Conservation (phyloP, 345 rosid species). For the Lepidium sativum region DNA sequence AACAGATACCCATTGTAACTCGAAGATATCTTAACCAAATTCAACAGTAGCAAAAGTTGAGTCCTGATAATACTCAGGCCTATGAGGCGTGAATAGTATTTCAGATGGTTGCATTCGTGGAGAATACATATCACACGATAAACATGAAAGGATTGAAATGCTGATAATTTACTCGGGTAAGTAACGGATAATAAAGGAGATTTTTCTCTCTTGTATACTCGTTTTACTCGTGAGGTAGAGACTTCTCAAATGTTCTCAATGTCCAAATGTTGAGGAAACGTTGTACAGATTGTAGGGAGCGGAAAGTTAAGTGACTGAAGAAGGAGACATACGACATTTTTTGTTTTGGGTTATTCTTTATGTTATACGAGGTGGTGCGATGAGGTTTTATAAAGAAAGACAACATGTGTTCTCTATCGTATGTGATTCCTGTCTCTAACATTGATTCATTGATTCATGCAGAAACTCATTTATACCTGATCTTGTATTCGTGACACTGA, state of each 20-base stretch:
- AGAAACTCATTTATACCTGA: neutral
- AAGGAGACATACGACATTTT: neutral
- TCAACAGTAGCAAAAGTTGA: slow-evolving; percentile 12
- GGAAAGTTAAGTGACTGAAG: neutral
- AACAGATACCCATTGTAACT: slow-evolving; percentile 35
- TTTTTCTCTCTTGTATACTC: neutral
- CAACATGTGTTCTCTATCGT: neutral
- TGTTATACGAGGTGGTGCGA: neutral
- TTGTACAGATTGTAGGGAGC: slow-evolving; percentile 12
- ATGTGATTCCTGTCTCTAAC: too few relatives aligned
- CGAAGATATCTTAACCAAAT: slow-evolving; percentile 4
- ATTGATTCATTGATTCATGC: slow-evolving; percentile 10
- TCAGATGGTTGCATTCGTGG: too few relatives aligned
- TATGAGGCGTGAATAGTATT: neutral
- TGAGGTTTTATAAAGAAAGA: neutral
- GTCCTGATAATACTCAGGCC: slow-evolving; percentile 15
- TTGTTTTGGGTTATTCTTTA: neutral
- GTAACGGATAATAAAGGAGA: neutral
- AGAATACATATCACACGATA: too few relatives aligned
- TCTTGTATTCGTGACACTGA: neutral
- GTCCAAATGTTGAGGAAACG: slow-evolving; percentile 3
- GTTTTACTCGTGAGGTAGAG: neutral
- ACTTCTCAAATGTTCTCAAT: slow-evolving; percentile 15
- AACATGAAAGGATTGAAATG: neutral
- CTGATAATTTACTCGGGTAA: neutral